Conservation (phyloP, 495 filamentous ascomycete genomes). For the Daldinia childiae region DNA sequence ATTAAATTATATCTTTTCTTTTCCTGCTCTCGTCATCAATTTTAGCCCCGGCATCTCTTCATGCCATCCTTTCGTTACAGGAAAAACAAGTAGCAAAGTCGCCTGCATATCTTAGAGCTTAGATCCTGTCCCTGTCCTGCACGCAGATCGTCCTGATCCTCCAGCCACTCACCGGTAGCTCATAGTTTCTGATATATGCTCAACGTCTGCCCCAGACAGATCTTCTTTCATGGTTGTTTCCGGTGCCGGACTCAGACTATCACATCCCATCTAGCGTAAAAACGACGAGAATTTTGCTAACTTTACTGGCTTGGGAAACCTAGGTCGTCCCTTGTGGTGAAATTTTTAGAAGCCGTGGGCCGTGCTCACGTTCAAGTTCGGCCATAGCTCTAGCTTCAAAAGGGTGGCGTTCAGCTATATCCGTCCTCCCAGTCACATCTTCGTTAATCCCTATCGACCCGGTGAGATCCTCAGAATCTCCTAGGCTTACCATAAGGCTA, state of each 20-base stretch:
- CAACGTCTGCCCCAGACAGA: constrained; percentile 28
- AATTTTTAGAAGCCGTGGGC: constrained; percentile 29
- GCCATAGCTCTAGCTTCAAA: constrained; percentile 28
- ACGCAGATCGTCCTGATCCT: constrained; percentile 36
- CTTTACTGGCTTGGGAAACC: constrained; percentile 13
- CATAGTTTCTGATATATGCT: constrained; percentile 41
- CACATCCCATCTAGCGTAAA: constrained; percentile 14
- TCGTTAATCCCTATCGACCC: constrained; percentile 19
- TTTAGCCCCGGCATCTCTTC: constrained; percentile 22
- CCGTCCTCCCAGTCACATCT: constrained; percentile 27
- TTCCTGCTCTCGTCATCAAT: constrained; percentile 31
- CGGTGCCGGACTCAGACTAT: constrained; percentile 13
- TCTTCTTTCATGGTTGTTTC: constrained; percentile 29
- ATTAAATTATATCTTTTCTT: constrained; percentile 35
- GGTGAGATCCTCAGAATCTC: constrained; percentile 15
- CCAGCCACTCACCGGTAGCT: constrained; percentile 30
- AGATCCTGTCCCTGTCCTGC: constrained; percentile 20
- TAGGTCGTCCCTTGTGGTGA: constrained; percentile 13
- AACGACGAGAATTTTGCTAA: constrained; percentile 17
- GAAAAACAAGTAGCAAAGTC: constrained; percentile 35
- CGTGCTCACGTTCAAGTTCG: constrained; percentile 32
- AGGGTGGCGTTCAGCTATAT: constrained; percentile 44
- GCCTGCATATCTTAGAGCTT: constrained; percentile 32
- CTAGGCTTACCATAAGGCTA: constrained; percentile 15
- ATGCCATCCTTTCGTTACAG: constrained; percentile 15